Evolutionary conservation across 139 green algal genomes (phyloP), one percentile per base, ranked within the genome.

Genomic region (Chlamydomonas schloesseri): DNA sequence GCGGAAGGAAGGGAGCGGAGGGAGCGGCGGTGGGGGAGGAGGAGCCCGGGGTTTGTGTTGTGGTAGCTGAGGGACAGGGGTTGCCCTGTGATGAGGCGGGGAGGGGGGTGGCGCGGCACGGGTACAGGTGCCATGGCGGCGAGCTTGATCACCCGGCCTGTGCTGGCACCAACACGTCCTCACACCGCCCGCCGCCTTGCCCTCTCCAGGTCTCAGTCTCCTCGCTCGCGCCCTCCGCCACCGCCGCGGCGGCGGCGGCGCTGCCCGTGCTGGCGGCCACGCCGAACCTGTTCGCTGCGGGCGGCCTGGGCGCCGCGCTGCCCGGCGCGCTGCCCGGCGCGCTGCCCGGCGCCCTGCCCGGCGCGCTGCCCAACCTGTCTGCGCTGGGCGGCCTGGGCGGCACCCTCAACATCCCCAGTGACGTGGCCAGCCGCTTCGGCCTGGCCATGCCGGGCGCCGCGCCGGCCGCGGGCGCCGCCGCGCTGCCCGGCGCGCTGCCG

Each of bases 131-230:
- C n/a, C n/a, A n/a, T n/a, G n/a, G n/a, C n/a, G n/a, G n/a, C n/a
- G n/a, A n/a, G n/a, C n/a, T n/a, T n/a, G n/a, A n/a, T n/a, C n/a
- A n/a, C n/a, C n/a, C n/a, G n/a, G n/a, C n/a, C n/a, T n/a, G n/a
- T n/a, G n/a, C n/a, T n/a, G n/a, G n/a, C n/a, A n/a, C 42, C 8
- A 5, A 50, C 42, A 50, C 42, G 42, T 50, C 42, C 42, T 8
- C 42, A 50, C 42, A 50, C 42, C 42, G 5, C n/a, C 8, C 42
- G 42, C 42, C 42, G 42, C 42, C 42, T 8, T 50, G 42, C n/a
- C n/a, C n/a, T n/a, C n/a, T n/a, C n/a, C 42, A 50, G 42, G 93
- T 94, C 28, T 67, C 79, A 17, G n/a, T 79, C 20, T 71, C 81
- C 10, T 71, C 81, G 23, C 69, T 79, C 2, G n/a, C 50, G 21